These are phyloP conservation scores for Meredithiella fracta DNA, from an alignment of 2,329 filamentous ascomycete genomes.

Conservation along the genomic window DNA sequence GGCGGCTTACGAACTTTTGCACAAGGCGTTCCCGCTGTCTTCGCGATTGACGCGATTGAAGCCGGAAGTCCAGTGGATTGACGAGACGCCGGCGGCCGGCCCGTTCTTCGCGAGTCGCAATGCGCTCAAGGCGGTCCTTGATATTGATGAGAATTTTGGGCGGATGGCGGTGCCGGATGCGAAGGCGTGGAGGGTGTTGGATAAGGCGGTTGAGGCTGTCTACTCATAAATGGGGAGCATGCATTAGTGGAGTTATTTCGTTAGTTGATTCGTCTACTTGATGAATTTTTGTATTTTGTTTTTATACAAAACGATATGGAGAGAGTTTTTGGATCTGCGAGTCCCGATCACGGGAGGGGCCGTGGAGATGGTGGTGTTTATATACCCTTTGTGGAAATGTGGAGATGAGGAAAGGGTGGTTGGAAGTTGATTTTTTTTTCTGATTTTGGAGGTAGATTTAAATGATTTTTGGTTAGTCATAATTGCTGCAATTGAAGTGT, in stretches of 20 bases:
- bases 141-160: constrained; percentile 87
- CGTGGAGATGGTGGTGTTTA: background rate
- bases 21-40: constrained; percentile 47
- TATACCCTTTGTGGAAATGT: background rate
- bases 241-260: background rate
- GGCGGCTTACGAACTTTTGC: constrained; percentile 83
- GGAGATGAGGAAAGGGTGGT: background rate
- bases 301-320: no score
- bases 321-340: background rate
- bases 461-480: no score
- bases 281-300: no score
- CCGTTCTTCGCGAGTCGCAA: constrained; percentile 56
- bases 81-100: constrained; percentile 41
- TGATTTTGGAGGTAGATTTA: no score
- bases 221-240: constrained; percentile 7
- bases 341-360: constrained; percentile 1
- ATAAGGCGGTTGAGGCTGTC: constrained; percentile 18
- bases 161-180: constrained; percentile 44
- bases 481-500: no score
- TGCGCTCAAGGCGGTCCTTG: constrained; percentile 86
- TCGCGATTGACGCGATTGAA: constrained; percentile 31
- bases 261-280: background rate
- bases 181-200: constrained; percentile 36
- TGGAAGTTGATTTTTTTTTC: no score
- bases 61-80: constrained; percentile 35